Evolutionary conservation across 2,329 filamentous ascomycete species (phyloP).

Genomic region (Xylariaceae sp.): DNA sequence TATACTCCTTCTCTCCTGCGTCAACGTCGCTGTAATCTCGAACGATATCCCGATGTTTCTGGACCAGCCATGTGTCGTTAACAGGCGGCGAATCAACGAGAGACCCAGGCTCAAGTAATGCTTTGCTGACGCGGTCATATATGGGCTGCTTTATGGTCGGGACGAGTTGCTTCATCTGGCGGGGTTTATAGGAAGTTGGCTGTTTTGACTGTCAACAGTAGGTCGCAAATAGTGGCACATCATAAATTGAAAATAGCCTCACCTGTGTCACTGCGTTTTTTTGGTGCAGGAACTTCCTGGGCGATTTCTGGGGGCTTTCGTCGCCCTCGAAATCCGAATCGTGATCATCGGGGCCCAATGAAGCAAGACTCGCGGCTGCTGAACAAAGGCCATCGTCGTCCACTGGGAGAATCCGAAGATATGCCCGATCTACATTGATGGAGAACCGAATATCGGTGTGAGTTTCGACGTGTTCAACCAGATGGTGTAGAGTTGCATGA

Average conservation of each 20-base stretch:
- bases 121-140: constrained; percentile 56
- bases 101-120: constrained; percentile 45
- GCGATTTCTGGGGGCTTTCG: constrained; percentile 21
- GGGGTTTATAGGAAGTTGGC: constrained; percentile 18
- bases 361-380: constrained; percentile 19
- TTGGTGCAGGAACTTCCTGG: constrained; percentile 16
- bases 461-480: constrained; percentile 46
- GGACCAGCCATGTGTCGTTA: constrained; percentile 53
- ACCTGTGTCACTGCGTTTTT: constrained; percentile 18
- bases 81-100: constrained; percentile 40
- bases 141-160: constrained; percentile 49
- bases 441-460: constrained; percentile 44
- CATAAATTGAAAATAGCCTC: constrained; percentile 4
- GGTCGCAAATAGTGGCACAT: background rate
- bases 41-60: constrained; percentile 56
- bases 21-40: constrained; percentile 55
- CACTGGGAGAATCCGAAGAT: constrained; percentile 25
- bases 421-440: constrained; percentile 31
- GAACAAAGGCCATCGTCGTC: constrained; percentile 24
- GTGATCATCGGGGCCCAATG: constrained; percentile 21
- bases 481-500: constrained; percentile 44
- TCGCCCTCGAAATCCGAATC: constrained; percentile 25
- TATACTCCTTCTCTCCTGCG: constrained; percentile 53
- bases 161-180: constrained; percentile 38
- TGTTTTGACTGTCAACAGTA: constrained; percentile 15